Conservation (phyloP, 805 yeast species). For the Candida maltosa region DNA sequence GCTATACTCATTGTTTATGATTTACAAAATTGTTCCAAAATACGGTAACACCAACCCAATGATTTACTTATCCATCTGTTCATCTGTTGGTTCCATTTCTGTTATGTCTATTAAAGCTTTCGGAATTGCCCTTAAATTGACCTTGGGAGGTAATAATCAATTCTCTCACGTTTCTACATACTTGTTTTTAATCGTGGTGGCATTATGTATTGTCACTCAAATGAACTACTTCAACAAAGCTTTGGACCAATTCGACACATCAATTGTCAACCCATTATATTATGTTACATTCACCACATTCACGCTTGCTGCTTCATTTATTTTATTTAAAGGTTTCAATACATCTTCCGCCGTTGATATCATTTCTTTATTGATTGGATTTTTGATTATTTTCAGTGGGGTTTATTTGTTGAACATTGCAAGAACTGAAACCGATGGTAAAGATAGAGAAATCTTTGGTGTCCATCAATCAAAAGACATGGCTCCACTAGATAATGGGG, state of each 20-base stretch:
- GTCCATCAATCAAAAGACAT: conserved; percentile 51
- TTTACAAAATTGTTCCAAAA: conserved; percentile 76
- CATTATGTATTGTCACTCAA: conserved; percentile 79
- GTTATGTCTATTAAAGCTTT: conserved; percentile 92
- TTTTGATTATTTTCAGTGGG: conserved; percentile 82
- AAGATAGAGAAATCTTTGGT: conserved; percentile 53
- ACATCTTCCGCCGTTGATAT: conserved; percentile 77
- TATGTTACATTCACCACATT: conserved; percentile 90
- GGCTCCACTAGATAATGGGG: conserved; percentile 78
- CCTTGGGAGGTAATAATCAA: conserved; percentile 82
- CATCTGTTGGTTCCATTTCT: conserved; percentile 84
- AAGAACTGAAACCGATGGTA: conserved; percentile 57
- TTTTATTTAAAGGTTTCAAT: conserved; percentile 82
- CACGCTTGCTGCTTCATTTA: conserved; percentile 81
- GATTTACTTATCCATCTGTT: conserved; percentile 86
- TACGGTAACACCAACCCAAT: conserved; percentile 81
- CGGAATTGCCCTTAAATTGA: conserved; percentile 85
- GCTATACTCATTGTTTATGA: conserved; percentile 70
- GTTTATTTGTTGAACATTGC: conserved; percentile 80
- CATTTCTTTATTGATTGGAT: conserved; percentile 79
- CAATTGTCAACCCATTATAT: conserved; percentile 86
- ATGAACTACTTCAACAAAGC: conserved; percentile 95
- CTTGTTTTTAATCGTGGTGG: conserved; percentile 74
- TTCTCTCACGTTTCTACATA: conserved; percentile 83
- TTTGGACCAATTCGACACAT: conserved; percentile 87